Conservation (phyloP, 2,329 filamentous ascomycete species). For the Botrytis aclada region DNA sequence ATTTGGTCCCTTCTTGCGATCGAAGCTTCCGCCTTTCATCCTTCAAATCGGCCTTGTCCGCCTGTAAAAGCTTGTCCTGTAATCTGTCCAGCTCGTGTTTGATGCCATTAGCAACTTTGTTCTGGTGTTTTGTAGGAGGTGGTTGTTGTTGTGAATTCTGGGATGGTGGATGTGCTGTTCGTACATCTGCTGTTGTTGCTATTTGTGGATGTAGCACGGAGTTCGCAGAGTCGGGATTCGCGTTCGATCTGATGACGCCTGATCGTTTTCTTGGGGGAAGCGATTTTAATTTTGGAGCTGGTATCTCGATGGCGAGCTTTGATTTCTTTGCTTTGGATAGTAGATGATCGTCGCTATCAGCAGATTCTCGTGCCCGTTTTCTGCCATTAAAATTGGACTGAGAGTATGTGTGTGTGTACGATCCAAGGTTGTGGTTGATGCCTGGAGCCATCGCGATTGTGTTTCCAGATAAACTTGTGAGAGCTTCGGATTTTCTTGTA, state of each 20-base stretch:
- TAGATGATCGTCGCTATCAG: slow-evolving; percentile 46
- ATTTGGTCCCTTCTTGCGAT: slow-evolving; percentile 78
- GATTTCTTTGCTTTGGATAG: slow-evolving; percentile 47
- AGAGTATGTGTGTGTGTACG: slow-evolving; percentile 6
- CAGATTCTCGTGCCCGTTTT: slow-evolving; percentile 49
- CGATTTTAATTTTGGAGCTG: slow-evolving; percentile 35
- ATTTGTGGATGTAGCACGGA: slow-evolving; percentile 21
- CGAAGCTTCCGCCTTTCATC: slow-evolving; percentile 74
- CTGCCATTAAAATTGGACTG: slow-evolving; percentile 41
- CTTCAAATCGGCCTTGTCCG: slow-evolving; percentile 43
- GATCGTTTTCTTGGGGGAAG: slow-evolving; percentile 25
- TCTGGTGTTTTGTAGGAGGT: slow-evolving; percentile 48
- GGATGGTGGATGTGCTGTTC: slow-evolving; percentile 22
- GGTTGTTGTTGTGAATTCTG: slow-evolving; percentile 21
- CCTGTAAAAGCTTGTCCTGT: slow-evolving; percentile 49
- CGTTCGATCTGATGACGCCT: slow-evolving; percentile 29
- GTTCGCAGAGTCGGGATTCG: slow-evolving; percentile 27
- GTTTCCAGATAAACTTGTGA: slow-evolving; percentile 11
- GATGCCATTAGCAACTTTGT: slow-evolving; percentile 60
- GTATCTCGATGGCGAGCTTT: slow-evolving; percentile 53
- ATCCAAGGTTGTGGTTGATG: neutral
- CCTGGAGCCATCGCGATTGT: slow-evolving; percentile 24
- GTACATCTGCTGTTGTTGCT: slow-evolving; percentile 21
- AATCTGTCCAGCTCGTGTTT: slow-evolving; percentile 58
- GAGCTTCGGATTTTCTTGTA: slow-evolving; percentile 15